Evolutionary conservation across 2,329 filamentous ascomycete species (phyloP), one percentile per base, ranked within the genome.

Genomic region (Gnomoniopsis smithogilvyi): DNA sequence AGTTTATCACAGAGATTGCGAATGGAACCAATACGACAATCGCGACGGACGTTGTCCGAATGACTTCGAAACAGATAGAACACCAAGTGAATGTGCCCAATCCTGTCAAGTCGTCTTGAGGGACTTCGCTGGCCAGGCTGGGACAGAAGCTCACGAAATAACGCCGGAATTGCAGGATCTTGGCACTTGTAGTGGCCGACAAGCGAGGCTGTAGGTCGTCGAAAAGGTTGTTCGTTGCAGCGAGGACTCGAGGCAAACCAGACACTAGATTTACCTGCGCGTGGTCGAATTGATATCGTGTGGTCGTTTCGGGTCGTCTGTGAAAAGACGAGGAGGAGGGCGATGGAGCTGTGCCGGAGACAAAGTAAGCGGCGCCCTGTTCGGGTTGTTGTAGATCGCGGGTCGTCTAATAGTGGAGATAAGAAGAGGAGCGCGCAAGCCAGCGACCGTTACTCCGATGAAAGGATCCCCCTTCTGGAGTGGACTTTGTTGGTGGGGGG

Each of bases 11-110:
- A 45, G 21, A 50, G 21, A 45, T 52, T 55, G 51, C 55, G 43
- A 38, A 49, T 49, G 47, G 30, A 12, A 52, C 14, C 34, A 48
- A 26, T 30, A 45, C 21, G 34, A 61, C 26, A 8, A 24, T 52
- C 48, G 33, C 53, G 46, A 34, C 59, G 59, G 59, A 59, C 24
- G 53, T 59, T 61, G 59, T 22, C 59, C 56, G 59, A 59, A 36
- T n/a, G 12, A 26, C 52, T 51, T n/a, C 56, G 51, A 55, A 59
- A 47, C 30, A 47, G 48, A 47, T 51, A 55, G 12, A 55, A 3
- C 12, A 19, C 41, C 15, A 24, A 6, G n/a, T 12, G 14, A 48
- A n/a, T 17, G 19, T 48, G 30, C 48, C 19, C 46, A 47, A 43
- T 30, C 45, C 11, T 61, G 6, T 19, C 47, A 54, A 24, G 38